A percentile compares a stretch with the other conserved stretches of the same genome.
Conservation (phyloP, 2,329 filamentous ascomycete species). For the Cadophora luteo-olivacea region DNA sequence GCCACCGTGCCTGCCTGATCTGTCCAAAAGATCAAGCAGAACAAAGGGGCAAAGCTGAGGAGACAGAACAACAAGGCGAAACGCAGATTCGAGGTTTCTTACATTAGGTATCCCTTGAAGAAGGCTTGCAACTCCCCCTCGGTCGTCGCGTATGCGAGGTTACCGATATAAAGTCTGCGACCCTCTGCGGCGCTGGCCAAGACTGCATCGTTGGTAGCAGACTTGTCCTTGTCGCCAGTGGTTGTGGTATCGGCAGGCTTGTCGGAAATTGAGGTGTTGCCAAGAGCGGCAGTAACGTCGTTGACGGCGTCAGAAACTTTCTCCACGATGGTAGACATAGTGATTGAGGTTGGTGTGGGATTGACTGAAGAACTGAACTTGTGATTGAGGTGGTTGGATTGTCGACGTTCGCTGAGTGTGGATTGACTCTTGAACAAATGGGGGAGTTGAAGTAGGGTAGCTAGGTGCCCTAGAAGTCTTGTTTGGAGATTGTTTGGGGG, state of each 20-base stretch:
- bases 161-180: constrained; percentile 99
- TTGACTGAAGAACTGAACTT: constrained; percentile 60
- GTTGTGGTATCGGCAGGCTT: constrained; percentile 54
- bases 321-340: constrained; percentile 86
- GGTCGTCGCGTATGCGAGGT: constrained; percentile 99
- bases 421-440: constrained; percentile 74
- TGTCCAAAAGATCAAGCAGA: neutral
- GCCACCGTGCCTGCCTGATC: constrained; percentile 20
- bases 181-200: constrained; percentile 98
- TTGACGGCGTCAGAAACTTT: constrained; percentile 73
- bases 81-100: constrained; percentile 55
- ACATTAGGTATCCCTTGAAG: constrained; percentile 99
- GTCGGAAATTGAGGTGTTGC: constrained; percentile 69
- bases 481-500: constrained; percentile 46
- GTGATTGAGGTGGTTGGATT: constrained; percentile 45
- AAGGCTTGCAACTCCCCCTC: constrained; percentile 99
- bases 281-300: constrained; percentile 75
- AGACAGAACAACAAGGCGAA: neutral
- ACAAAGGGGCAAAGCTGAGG: constrained; percentile 5
- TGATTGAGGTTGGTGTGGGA: constrained; percentile 54
- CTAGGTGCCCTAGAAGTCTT: constrained; percentile 80
- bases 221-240: constrained; percentile 40
- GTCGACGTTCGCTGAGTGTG: constrained; percentile 50
- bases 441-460: constrained; percentile 77
- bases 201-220: constrained; percentile 78